These are phyloP conservation scores for Allium fistulosum DNA, from an alignment of 106 monocot genomes.

Conservation along the genomic window DNA sequence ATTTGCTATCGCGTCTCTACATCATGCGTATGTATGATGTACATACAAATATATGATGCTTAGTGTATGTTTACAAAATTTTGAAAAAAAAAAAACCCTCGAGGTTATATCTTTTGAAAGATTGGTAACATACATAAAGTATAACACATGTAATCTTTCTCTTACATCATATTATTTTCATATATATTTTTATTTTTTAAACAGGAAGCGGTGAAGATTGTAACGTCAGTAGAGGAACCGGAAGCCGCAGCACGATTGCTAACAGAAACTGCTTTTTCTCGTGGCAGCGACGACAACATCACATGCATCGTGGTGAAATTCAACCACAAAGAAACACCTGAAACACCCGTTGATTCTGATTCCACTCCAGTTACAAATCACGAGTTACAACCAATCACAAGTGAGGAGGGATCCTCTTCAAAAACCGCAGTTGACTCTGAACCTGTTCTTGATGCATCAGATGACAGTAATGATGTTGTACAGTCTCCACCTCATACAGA, in stretches of 20 bases:
- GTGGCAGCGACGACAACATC: slow-evolving; percentile 79
- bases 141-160: too few relatives aligned
- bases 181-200: neutral
- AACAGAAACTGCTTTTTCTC: slow-evolving; percentile 60
- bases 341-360: neutral
- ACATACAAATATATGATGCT: neutral
- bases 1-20: neutral
- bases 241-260: slow-evolving; percentile 65
- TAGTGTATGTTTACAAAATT: neutral
- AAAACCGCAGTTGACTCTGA: neutral
- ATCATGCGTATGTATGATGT: neutral
- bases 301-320: slow-evolving; percentile 91
- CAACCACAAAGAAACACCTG: slow-evolving; percentile 39
- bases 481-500: neutral
- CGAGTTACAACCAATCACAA: neutral
- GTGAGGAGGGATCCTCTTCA: neutral
- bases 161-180: neutral
- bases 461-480: neutral
- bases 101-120: neutral
- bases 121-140: too few relatives aligned
- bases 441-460: neutral
- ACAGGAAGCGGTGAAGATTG: slow-evolving; percentile 64
- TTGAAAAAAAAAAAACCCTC: neutral
- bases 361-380: neutral
- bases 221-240: slow-evolving; percentile 57